These are phyloP conservation scores for Fusarium sp. DNA, from an alignment of 2,329 filamentous ascomycete species.

Conservation along the genomic window DNA sequence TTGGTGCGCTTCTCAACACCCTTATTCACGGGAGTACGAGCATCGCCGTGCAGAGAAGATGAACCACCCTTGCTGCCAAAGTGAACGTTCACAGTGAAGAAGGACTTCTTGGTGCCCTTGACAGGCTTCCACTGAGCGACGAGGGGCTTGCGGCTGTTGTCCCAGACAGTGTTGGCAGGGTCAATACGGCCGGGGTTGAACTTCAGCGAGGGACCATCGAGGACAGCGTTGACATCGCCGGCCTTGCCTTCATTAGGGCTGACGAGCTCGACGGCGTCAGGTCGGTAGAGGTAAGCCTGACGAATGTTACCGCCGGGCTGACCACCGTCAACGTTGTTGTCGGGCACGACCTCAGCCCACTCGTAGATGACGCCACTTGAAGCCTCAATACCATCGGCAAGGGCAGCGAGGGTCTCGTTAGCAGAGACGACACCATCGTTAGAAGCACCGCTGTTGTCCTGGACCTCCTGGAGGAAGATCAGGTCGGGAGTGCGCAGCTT, in stretches of 20 bases:
- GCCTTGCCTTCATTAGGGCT: slow-evolving; percentile 67
- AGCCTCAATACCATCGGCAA: slow-evolving; percentile 63
- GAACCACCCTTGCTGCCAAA: slow-evolving; percentile 74
- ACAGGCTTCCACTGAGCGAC: slow-evolving; percentile 73
- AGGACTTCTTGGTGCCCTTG: slow-evolving; percentile 60
- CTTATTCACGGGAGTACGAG: slow-evolving; percentile 73
- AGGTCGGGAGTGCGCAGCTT: slow-evolving; percentile 72
- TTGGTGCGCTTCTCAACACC: slow-evolving; percentile 66
- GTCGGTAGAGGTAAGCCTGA: slow-evolving; percentile 75
- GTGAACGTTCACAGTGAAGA: slow-evolving; percentile 80
- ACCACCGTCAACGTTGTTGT: slow-evolving; percentile 72
- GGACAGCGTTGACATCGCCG: slow-evolving; percentile 66
- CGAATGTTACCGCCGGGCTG: slow-evolving; percentile 78
- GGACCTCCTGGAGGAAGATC: slow-evolving; percentile 76
- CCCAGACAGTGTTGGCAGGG: slow-evolving; percentile 69
- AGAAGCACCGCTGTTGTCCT: slow-evolving; percentile 71
- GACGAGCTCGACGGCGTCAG: slow-evolving; percentile 67
- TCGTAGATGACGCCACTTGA: slow-evolving; percentile 65
- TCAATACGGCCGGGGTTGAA: slow-evolving; percentile 78
- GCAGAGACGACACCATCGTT: slow-evolving; percentile 68
- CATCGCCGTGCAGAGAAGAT: slow-evolving; percentile 72
- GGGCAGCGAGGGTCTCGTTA: slow-evolving; percentile 68
- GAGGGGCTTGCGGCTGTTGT: slow-evolving; percentile 72
- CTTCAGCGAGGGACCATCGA: slow-evolving; percentile 65
- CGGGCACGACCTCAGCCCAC: slow-evolving; percentile 69